Evolutionary conservation across 257 asterid species (phyloP), one percentile per base, ranked within the genome.

Genomic region (Solanum peruvianum): DNA sequence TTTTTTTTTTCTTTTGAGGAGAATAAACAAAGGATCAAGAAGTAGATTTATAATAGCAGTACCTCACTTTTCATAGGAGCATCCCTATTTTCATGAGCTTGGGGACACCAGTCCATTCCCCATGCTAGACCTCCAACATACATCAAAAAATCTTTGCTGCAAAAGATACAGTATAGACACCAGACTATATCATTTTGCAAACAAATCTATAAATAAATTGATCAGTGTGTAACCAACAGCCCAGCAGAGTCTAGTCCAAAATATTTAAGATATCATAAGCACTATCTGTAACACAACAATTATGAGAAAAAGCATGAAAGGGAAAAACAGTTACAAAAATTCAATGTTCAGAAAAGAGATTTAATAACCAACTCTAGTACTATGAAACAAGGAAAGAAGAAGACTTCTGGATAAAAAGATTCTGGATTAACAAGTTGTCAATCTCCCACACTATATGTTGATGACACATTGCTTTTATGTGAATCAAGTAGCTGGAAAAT

Each of bases 41-140:
- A 41, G 73, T 35, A 23, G 33, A 71, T 33, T 81, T 10, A 81
- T 49, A 81, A 67, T 23, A 89, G 44, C 89, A 25, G 45, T 91
- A 95, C 99, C 99, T 97, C 99, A 83, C 92, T 90, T 86, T 81
- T 88, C 44, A 95, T 66, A 87, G 64, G 89, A 87, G 83, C 82
- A 45, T 90, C 88, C 21, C 94, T 87, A 91, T 86, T 80, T 37
- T 84, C 87, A 87, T 92, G 87, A 85, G 88, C 91, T 92, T 91
- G 89, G 78, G 99, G 98, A 89, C 99, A 96, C 99, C 99, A 97
- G 88, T 96, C 99, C 88, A 97, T 83, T 16, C 98, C 98, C 98
- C 98, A 97, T 47, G 94, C 95, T 29, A 92, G 75, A 90, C 99
- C 99, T 83, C 99, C 99, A 88, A 90, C 98, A 89, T 95, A 69